Evolutionary conservation across 805 yeast genomes (phyloP), one percentile per base, ranked within the genome.

Genomic region (Hanseniaspora occidentalis): DNA sequence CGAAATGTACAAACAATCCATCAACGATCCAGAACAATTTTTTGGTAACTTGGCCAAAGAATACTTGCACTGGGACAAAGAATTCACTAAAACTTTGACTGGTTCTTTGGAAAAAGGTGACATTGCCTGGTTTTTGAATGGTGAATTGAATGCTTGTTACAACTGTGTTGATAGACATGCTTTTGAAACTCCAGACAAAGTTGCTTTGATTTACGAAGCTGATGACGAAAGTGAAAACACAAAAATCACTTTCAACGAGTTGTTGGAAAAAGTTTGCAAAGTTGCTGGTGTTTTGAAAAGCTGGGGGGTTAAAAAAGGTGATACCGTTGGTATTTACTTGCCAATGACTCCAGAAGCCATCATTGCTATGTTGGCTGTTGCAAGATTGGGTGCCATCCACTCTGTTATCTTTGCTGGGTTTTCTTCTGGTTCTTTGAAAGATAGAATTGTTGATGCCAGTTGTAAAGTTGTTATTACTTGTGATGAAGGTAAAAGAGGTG

Each of bases 331-430:
- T 38, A 83, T 89, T 44, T 89, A 89, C 64, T 67, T 89, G 59
- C 98, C 98, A 56, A 89, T 92, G 98, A 88, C 88, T 46, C 94
- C 97, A 38, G 95, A 88, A 66, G 96, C 96, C 17, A 69, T 92
- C 46, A 76, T 92, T 43, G 82, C 98, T n/a, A 75, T 89, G 73
- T 70, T 89, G 56, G 98, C 98, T 36, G 79, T 86, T 56, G 83
- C 78, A 26, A 79, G 98, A 67, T 66, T 89, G 43, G 98, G 98
- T 59, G 98, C 98, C 25, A 69, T 89, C 40, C 98, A 89, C 64
- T 83, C 96, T 14, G 96, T 92, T 40, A 81, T 89, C 41, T 89
- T 89, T 66, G 98, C 97, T 29, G 98, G 98, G 18, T 89, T 89
- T 67, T 79, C 94, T 25, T 79, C 96, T 26, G 92, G 94, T 37